phyloP scores from a whole-genome alignment of 2,329 filamentous ascomycete species.

The Leptographium flavum region DNA sequence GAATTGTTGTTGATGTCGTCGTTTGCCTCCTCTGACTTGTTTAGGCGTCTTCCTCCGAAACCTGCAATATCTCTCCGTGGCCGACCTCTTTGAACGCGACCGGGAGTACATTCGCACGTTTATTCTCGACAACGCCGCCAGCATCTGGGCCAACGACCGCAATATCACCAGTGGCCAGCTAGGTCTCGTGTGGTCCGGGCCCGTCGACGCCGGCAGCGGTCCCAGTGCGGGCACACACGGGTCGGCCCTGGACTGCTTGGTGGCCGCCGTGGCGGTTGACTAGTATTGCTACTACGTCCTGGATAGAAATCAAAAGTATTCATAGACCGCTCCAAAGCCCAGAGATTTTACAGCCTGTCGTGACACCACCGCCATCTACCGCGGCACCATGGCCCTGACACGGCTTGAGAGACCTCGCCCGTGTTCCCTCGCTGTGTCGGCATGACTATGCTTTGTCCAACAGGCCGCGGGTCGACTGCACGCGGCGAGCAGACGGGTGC shows the following conservation, averaged over 20 bases:
- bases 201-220: constrained; percentile 24
- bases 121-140: constrained; percentile 46
- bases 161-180: constrained; percentile 31
- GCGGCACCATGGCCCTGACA: too few species aligned
- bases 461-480: too few species aligned
- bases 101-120: constrained; percentile 31
- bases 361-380: too few species aligned
- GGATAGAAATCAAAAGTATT: too few species aligned
- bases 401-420: too few species aligned
- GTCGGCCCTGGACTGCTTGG: constrained; percentile 50
- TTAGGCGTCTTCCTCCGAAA: constrained; percentile 48
- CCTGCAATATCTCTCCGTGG: constrained; percentile 38
- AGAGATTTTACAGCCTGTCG: too few species aligned
- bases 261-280: constrained; percentile 37
- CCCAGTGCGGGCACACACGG: constrained; percentile 46
- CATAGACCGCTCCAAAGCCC: too few species aligned
- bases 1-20: not conserved
- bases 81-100: constrained; percentile 24
- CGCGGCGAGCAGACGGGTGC: too few species aligned
- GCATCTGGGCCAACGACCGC: constrained; percentile 48
- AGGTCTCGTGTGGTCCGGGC: constrained; percentile 52
- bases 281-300: not conserved
- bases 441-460: too few species aligned
- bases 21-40: not conserved
- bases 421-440: too few species aligned